Conservation (phyloP, 805 yeast species). For the Candida parachauliodes region DNA sequence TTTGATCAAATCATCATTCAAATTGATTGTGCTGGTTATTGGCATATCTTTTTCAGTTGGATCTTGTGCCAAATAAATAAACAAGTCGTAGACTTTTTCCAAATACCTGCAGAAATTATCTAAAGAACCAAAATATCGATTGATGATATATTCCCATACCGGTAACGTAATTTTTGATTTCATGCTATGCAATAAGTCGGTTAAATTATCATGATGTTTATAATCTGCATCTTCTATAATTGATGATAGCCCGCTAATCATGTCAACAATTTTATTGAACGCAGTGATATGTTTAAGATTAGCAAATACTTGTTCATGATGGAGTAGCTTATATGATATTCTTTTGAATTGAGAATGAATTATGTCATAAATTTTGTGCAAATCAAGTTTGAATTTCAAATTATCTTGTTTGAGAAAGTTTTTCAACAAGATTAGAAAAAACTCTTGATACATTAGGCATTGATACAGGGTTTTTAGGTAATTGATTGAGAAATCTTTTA, state of each 20-base stretch:
- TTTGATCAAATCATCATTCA: slow-evolving; percentile 18
- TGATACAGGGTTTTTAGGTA: slow-evolving; percentile 16
- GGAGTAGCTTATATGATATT: slow-evolving; percentile 14
- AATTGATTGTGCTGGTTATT: slow-evolving; percentile 14
- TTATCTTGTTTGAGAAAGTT: slow-evolving; percentile 8
- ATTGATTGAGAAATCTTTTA: slow-evolving; percentile 10
- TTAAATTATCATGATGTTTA: not conserved
- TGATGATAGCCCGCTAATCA: slow-evolving; percentile 11
- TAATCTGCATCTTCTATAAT: not conserved
- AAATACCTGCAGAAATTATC: slow-evolving; percentile 20
- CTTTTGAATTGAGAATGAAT: slow-evolving; percentile 12
- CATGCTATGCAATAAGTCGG: slow-evolving; percentile 12
- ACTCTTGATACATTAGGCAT: slow-evolving; percentile 16
- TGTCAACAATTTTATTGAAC: slow-evolving; percentile 8
- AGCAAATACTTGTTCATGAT: slow-evolving; percentile 7
- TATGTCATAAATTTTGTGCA: slow-evolving; percentile 11
- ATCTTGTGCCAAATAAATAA: slow-evolving; percentile 14
- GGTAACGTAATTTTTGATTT: slow-evolving; percentile 6
- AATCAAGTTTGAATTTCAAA: slow-evolving; percentile 11
- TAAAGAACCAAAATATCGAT: slow-evolving; percentile 23
- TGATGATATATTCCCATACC: slow-evolving; percentile 16
- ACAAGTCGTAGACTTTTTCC: slow-evolving; percentile 22
- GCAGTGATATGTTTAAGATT: slow-evolving; percentile 5
- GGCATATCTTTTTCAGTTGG: slow-evolving; percentile 8
- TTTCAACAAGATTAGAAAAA: slow-evolving; percentile 18